These are phyloP conservation scores for Malus asiatica DNA, from an alignment of 306 rosid genomes.

Conservation along the genomic window DNA sequence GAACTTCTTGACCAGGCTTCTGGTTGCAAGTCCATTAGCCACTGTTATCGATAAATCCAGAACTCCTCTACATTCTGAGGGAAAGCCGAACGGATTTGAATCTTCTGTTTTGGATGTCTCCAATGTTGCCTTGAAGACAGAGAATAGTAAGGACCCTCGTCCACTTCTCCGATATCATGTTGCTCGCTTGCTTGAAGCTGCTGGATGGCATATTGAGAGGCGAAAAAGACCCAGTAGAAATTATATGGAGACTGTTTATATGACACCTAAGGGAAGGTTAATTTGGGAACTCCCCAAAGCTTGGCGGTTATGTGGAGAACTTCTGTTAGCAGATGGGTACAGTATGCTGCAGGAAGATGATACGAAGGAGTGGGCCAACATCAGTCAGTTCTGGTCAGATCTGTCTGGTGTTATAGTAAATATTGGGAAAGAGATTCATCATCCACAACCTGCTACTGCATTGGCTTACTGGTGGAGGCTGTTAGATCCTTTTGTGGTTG, in stretches of 20 bases:
- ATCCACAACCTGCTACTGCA: conserved; percentile 26
- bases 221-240: conserved; percentile 66
- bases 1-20: conserved; percentile 69
- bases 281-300: conserved; percentile 76
- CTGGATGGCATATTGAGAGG: conserved; percentile 82
- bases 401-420: conserved; percentile 46
- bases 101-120: conserved; percentile 31
- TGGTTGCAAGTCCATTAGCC: conserved; percentile 40
- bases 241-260: conserved; percentile 58
- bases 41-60: conserved; percentile 36
- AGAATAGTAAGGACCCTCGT: conserved; percentile 52
- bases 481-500: conserved; percentile 79
- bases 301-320: conserved; percentile 82
- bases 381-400: conserved; percentile 71
- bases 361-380: conserved; percentile 56
- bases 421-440: conserved; percentile 46
- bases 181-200: conserved; percentile 48
- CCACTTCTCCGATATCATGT: conserved; percentile 47
- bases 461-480: conserved; percentile 73
- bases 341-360: conserved; percentile 29
- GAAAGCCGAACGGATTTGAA: conserved; percentile 28
- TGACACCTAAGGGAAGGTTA: conserved; percentile 68
- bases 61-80: conserved; percentile 48
- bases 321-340: conserved; percentile 43
- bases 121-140: conserved; percentile 29